Percentiles rank a stretch among this genome's conserved stretches.
Evolutionary conservation across 2,329 filamentous ascomycete species (phyloP).

Genomic region (Byssochlamys sp.): DNA sequence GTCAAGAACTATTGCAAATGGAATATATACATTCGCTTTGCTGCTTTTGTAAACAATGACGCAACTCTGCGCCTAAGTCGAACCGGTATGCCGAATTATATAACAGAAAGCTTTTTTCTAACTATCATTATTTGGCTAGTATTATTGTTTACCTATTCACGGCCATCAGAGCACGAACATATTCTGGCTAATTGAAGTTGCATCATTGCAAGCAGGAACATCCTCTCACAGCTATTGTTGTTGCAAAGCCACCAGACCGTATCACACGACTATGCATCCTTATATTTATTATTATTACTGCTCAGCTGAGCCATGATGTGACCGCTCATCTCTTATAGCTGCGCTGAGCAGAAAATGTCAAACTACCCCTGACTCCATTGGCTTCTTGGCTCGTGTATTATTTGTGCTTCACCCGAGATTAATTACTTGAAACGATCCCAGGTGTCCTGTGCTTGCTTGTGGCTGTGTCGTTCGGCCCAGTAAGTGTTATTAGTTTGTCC

Average conservation of each 20-base stretch:
- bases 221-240: too few relatives aligned
- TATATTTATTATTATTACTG: too few relatives aligned
- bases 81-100: background rate
- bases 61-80: background rate
- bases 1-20: background rate
- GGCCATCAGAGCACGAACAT: background rate
- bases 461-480: background rate
- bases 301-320: background rate
- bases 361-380: background rate
- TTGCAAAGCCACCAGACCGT: background rate
- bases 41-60: background rate
- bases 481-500: background rate
- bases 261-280: background rate
- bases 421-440: background rate
- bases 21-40: background rate
- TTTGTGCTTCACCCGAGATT: background rate
- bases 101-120: background rate
- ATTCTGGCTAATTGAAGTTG: background rate
- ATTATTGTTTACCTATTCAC: background rate
- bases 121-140: background rate
- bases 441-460: background rate
- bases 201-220: background rate
- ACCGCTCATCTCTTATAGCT: background rate
- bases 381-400: background rate
- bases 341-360: too few relatives aligned